A percentile compares a stretch with the other conserved stretches of the same genome.
Evolutionary conservation across 1,139 yeast genomes (phyloP).

Genomic region (Geotrichum aggregatum): DNA sequence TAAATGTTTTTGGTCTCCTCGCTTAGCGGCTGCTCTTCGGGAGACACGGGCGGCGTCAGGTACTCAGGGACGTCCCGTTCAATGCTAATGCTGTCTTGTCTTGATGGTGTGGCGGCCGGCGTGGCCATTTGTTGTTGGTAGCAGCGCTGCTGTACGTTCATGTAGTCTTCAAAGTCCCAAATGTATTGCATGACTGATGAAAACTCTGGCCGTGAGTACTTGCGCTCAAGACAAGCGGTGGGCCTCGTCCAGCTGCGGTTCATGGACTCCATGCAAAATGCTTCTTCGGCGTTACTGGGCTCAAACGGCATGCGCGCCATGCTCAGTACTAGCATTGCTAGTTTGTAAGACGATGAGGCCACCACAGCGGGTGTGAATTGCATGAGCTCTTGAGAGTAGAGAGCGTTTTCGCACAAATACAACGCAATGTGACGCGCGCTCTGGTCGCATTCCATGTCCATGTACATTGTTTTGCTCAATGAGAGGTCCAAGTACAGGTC

Average conservation of each 20-base stretch:
- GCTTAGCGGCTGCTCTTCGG: background rate
- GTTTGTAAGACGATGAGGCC: constrained; percentile 63
- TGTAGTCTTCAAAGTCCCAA: constrained; percentile 15
- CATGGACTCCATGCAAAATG: constrained; percentile 29
- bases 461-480: constrained; percentile 29
- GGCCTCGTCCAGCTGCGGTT: constrained; percentile 29
- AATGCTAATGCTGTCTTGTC: background rate
- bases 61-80: background rate
- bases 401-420: constrained; percentile 69
- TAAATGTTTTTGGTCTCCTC: background rate
- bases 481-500: constrained; percentile 37
- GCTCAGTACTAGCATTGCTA: constrained; percentile 51
- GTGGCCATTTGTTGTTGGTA: constrained; percentile 1
- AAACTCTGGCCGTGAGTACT: constrained; percentile 30
- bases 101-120: constrained; percentile 1
- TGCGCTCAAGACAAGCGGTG: constrained; percentile 31
- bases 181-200: constrained; percentile 17
- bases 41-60: constrained; percentile 17
- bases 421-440: constrained; percentile 52
- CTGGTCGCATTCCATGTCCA: constrained; percentile 35
- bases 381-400: constrained; percentile 67
- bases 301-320: constrained; percentile 12
- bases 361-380: constrained; percentile 58
- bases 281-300: constrained; percentile 23
- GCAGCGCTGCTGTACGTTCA: constrained; percentile 9